Evolutionary conservation across 768 basidiomycete species (phyloP).

Genomic region (Omphalotus guepiniiformis): DNA sequence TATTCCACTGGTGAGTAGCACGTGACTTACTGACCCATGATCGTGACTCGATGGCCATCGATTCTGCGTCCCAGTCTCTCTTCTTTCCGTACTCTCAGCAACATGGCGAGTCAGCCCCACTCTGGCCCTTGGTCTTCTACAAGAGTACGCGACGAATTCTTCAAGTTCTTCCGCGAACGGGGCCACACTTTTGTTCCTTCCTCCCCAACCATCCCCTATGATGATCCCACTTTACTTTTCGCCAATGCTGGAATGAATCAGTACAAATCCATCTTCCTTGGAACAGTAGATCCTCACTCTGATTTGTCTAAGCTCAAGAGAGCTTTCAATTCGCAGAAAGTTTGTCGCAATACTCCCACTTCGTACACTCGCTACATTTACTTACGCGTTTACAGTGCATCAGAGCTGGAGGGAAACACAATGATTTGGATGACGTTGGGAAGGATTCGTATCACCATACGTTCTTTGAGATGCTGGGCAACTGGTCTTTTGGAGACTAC

Average conservation of each 20-base stretch:
- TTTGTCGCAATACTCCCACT: background rate
- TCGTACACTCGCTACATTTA: background rate
- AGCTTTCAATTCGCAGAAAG: conserved; percentile 92
- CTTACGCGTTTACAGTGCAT: conserved; percentile 55
- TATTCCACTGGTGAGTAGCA: too few species aligned
- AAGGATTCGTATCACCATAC: conserved; percentile 98
- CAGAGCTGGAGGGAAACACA: conserved; percentile 97
- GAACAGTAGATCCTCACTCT: conserved; percentile 93
- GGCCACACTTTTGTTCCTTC: conserved; percentile 88
- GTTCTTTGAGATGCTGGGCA: conserved; percentile 99
- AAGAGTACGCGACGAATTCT: conserved; percentile 84
- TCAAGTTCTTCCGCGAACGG: conserved; percentile 78
- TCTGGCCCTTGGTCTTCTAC: conserved; percentile 70
- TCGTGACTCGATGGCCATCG: conserved; percentile 22
- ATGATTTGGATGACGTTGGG: conserved; percentile 98
- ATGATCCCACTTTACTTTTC: conserved; percentile 96
- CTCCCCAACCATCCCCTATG: conserved; percentile 92
- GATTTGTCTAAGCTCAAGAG: conserved; percentile 87
- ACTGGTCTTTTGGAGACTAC: conserved; percentile 99
- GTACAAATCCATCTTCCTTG: conserved; percentile 98
- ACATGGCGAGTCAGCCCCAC: conserved; percentile 35
- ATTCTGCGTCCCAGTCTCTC: conserved; percentile 8
- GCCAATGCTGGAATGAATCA: conserved; percentile 99
- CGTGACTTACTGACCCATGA: conserved; percentile 17
- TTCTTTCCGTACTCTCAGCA: conserved; percentile 13